Conservation (phyloP, 805 yeast species). For the Yarrowia divulgata region DNA sequence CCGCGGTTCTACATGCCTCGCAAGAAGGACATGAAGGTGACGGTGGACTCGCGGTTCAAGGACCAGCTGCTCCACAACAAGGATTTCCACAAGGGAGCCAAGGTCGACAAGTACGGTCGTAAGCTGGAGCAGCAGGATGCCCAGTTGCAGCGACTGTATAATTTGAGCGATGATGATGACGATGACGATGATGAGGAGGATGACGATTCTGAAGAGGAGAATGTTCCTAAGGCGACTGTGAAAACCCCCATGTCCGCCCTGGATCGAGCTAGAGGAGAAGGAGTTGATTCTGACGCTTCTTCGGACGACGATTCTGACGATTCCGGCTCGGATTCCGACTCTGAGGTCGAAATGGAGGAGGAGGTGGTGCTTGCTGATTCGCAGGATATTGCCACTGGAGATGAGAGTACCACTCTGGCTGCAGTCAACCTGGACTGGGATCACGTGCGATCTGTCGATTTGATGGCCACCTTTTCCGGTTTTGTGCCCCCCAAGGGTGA, state of each 20-base stretch:
- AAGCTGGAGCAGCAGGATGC: constrained; percentile 58
- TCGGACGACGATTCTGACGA: constrained; percentile 43
- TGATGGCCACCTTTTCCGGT: constrained; percentile 80
- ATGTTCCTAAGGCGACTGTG: constrained; percentile 38
- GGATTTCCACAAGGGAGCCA: constrained; percentile 63
- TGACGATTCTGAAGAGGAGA: constrained; percentile 41
- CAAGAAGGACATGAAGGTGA: constrained; percentile 71
- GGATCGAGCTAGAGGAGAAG: constrained; percentile 53
- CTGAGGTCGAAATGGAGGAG: constrained; percentile 41
- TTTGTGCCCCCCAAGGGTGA: constrained; percentile 81
- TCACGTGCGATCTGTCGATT: constrained; percentile 82
- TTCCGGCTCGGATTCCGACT: constrained; percentile 39
- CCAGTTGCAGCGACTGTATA: constrained; percentile 72
- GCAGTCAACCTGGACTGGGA: constrained; percentile 99
- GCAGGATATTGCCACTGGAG: constrained; percentile 80
- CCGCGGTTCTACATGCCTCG: constrained; percentile 85
- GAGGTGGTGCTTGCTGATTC: constrained; percentile 43
- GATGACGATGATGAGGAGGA: constrained; percentile 32
- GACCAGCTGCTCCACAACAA: constrained; percentile 65
- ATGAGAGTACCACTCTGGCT: constrained; percentile 81
- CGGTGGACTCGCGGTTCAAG: constrained; percentile 86
- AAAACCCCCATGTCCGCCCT: constrained; percentile 26
- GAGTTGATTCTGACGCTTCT: constrained; percentile 42
- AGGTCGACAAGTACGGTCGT: constrained; percentile 89
- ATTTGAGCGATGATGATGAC: constrained; percentile 54